Conservation (phyloP, 305 asterid species). For the Andrographis paniculata region DNA sequence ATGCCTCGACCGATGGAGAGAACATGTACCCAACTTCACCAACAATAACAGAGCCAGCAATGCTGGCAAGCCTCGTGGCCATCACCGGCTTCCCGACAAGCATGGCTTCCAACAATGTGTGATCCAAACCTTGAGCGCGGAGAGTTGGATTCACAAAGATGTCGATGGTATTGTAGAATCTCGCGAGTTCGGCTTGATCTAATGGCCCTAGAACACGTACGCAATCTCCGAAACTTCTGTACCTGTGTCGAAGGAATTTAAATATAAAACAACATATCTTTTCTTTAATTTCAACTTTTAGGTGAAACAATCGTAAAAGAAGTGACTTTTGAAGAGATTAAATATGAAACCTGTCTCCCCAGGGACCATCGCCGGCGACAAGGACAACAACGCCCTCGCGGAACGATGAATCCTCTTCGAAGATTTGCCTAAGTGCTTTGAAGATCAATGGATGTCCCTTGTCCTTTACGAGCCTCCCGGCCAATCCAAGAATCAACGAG, state of each 20-base stretch:
- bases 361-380: conserved; percentile 84
- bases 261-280: too few relatives aligned
- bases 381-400: conserved; percentile 32
- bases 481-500: conserved; percentile 44
- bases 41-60: conserved; percentile 46
- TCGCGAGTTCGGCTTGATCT: conserved; percentile 38
- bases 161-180: conserved; percentile 51
- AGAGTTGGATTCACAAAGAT: conserved; percentile 66
- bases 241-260: too few relatives aligned
- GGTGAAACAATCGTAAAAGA: too few relatives aligned
- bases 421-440: conserved; percentile 61
- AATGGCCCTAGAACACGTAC: conserved; percentile 53
- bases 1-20: conserved; percentile 43
- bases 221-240: conserved; percentile 46
- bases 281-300: too few relatives aligned
- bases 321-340: too few relatives aligned
- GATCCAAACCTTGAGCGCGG: conserved; percentile 80
- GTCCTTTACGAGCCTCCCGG: conserved; percentile 80
- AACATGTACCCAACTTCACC: conserved; percentile 64
- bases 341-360: conserved; percentile 71
- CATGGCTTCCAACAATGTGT: conserved; percentile 64
- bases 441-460: conserved; percentile 68
- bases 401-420: conserved; percentile 39
- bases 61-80: conserved; percentile 69
- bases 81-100: conserved; percentile 66